Percentiles rank a stretch among this genome's conserved stretches.
phyloP scores from a whole-genome alignment of 495 filamentous ascomycete species.

The Penicillium canariense region DNA sequence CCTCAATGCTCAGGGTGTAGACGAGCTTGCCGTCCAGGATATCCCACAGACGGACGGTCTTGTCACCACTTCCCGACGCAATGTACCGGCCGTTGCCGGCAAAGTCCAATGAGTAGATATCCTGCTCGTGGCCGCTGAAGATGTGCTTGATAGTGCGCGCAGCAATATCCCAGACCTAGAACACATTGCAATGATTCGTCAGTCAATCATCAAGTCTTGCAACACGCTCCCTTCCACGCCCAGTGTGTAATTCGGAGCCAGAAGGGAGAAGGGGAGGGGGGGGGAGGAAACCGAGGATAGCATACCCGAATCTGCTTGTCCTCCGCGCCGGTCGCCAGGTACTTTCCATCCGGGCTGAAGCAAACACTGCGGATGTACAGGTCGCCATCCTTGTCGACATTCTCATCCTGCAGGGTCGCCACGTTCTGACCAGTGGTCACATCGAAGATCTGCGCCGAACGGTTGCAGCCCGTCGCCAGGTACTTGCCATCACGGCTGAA shows the following conservation, averaged over 20 bases:
- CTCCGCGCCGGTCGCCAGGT: slow-evolving; percentile 84
- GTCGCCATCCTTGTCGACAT: slow-evolving; percentile 78
- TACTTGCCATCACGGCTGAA: slow-evolving; percentile 89
- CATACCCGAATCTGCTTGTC: slow-evolving; percentile 88
- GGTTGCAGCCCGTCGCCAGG: slow-evolving; percentile 85
- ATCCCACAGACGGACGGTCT: slow-evolving; percentile 88
- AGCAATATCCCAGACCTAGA: slow-evolving; percentile 84
- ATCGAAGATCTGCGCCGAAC: slow-evolving; percentile 88
- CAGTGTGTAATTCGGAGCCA: too few relatives aligned
- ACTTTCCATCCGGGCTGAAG: slow-evolving; percentile 89
- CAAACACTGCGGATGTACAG: slow-evolving; percentile 90
- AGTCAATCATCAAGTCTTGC: background rate
- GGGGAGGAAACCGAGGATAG: slow-evolving; percentile 59
- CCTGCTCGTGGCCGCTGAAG: slow-evolving; percentile 84
- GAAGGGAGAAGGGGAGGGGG: too few relatives aligned
- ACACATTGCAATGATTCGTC: background rate
- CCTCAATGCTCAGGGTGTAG: slow-evolving; percentile 78
- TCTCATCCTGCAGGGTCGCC: slow-evolving; percentile 77
- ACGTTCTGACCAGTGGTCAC: slow-evolving; percentile 75
- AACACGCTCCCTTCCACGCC: too few relatives aligned
- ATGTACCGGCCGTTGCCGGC: slow-evolving; percentile 84
- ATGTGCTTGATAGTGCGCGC: slow-evolving; percentile 73
- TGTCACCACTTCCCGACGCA: slow-evolving; percentile 83
- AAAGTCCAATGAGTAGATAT: slow-evolving; percentile 92
- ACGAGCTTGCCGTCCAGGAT: slow-evolving; percentile 71